A percentile compares a stretch with the other conserved stretches of the same genome.
Conservation (phyloP, 441 rosid genomes). For the Eutrema salsugineum region DNA sequence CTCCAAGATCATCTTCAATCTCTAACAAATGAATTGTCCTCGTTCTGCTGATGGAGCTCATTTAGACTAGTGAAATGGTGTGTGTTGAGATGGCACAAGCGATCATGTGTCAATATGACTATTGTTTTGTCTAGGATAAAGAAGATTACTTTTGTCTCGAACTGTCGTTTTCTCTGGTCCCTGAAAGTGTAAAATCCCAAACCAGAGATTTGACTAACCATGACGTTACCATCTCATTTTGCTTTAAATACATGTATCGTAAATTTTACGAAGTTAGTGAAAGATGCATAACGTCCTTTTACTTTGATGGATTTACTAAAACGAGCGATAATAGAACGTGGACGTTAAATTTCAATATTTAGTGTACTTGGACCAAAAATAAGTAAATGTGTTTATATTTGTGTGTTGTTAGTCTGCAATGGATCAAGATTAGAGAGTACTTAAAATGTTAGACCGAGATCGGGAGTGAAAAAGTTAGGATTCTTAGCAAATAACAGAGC, state of each 20-base stretch:
- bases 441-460: background rate
- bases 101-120: background rate
- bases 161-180: slow-evolving; percentile 21
- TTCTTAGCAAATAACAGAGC: background rate
- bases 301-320: background rate
- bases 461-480: background rate
- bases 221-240: background rate
- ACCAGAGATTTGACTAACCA: slow-evolving; percentile 21
- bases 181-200: slow-evolving; percentile 18
- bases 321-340: background rate
- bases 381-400: too few relatives aligned
- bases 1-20: slow-evolving; percentile 12
- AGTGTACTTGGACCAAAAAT: background rate
- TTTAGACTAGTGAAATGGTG: slow-evolving; percentile 1
- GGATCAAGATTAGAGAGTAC: background rate
- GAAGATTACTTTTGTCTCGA: background rate
- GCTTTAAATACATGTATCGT: background rate
- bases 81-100: slow-evolving; percentile 14
- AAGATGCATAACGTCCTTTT: background rate
- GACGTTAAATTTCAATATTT: background rate
- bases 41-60: background rate
- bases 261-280: background rate
- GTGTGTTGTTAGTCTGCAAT: background rate
- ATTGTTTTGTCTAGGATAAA: slow-evolving; percentile 4
- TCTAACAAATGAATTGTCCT: slow-evolving; percentile 10